A percentile compares a stretch with the other conserved stretches of the same genome.
Conservation (phyloP, 2,329 filamentous ascomycete genomes). For the Diaporthe citri region DNA sequence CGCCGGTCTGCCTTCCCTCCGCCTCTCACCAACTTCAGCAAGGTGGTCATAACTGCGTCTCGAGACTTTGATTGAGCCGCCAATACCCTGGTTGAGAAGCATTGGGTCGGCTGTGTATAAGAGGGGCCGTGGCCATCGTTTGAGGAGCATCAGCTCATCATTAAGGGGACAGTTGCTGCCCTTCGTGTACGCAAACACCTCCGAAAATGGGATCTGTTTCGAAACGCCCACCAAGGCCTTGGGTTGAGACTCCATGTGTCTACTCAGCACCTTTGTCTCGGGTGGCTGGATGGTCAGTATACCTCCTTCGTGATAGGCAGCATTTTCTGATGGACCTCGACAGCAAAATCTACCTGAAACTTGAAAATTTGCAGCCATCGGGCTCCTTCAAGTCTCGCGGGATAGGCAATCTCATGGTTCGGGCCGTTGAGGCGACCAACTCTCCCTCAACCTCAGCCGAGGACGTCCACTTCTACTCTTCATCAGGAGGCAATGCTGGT, state of each 20-base stretch:
- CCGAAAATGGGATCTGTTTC: constrained; percentile 48
- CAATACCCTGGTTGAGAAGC: neutral
- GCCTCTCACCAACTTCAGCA: neutral
- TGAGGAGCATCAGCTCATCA: neutral
- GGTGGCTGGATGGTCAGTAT: constrained; percentile 74
- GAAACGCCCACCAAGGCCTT: constrained; percentile 58
- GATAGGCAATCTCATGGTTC: constrained; percentile 78
- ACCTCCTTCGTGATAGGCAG: neutral
- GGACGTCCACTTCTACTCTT: constrained; percentile 76
- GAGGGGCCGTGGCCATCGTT: neutral
- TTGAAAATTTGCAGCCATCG: constrained; percentile 84
- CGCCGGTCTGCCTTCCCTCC: neutral
- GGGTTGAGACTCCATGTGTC: constrained; percentile 77
- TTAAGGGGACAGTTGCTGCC: neutral
- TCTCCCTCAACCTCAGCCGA: constrained; percentile 47
- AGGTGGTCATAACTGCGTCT: neutral
- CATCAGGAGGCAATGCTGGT: constrained; percentile 83
- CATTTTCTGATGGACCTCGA: neutral
- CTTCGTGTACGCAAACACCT: neutral
- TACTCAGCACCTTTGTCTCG: constrained; percentile 74
- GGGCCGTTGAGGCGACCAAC: constrained; percentile 51
- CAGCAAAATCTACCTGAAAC: constrained; percentile 83
- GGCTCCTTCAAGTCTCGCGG: constrained; percentile 88
- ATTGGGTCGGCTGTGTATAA: neutral
- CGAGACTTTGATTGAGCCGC: constrained; percentile 6